A percentile compares a stretch with the other conserved stretches of the same genome.
These are phyloP conservation scores for Elymus sibiricus DNA, from an alignment of 176 grass and related monocot genomes.

Conservation along the genomic window DNA sequence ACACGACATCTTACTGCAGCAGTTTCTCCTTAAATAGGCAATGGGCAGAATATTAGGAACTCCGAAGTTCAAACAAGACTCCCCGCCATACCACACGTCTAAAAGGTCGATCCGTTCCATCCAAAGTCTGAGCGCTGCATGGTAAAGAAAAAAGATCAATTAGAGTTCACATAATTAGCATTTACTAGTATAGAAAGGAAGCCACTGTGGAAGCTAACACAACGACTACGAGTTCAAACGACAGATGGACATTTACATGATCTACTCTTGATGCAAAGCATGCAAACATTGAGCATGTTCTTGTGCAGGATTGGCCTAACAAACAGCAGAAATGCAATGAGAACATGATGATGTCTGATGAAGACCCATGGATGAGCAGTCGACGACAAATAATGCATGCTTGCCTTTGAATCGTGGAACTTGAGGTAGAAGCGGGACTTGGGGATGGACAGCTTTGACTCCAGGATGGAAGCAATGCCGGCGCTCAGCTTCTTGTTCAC, in stretches of 20 bases:
- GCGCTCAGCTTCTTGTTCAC: slow-evolving; percentile 84
- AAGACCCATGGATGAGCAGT: neutral
- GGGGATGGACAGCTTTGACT: slow-evolving; percentile 67
- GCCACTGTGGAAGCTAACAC: neutral
- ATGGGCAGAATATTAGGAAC: neutral
- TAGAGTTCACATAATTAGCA: neutral
- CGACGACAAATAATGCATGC: neutral
- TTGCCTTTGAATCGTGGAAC: slow-evolving; percentile 80
- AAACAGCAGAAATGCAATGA: slow-evolving; percentile 61
- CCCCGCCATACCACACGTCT: neutral
- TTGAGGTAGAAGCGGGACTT: slow-evolving; percentile 80
- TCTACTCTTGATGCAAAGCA: slow-evolving; percentile 97
- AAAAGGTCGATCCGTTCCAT: slow-evolving; percentile 65
- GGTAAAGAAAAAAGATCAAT: neutral
- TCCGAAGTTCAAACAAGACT: neutral
- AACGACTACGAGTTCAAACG: neutral
- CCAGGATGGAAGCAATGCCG: slow-evolving; percentile 60
- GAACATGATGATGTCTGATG: slow-evolving; percentile 9
- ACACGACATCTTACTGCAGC: neutral
- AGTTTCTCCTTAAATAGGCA: slow-evolving; percentile 24
- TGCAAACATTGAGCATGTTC: slow-evolving; percentile 94
- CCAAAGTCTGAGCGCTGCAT: slow-evolving; percentile 54
- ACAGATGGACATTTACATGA: slow-evolving; percentile 53
- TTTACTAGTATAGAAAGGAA: neutral
- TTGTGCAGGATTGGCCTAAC: slow-evolving; percentile 84